These are phyloP conservation scores for Graphilbum sp. DNA, from an alignment of 2,329 filamentous ascomycete species.

Conservation along the genomic window DNA sequence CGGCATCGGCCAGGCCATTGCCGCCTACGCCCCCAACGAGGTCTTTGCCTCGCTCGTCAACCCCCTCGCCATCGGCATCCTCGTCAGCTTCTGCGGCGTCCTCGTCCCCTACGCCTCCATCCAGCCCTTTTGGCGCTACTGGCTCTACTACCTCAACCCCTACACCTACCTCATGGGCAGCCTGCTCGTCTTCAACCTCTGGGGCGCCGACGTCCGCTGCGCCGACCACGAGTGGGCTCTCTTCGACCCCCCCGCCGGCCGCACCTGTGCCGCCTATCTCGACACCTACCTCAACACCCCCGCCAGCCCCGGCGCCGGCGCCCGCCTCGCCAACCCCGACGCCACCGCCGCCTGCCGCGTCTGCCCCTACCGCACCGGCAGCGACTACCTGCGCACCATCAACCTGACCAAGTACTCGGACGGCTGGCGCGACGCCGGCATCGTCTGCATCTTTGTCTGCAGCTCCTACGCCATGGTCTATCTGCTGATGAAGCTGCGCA, in stretches of 20 bases:
- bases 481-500: constrained; percentile 29
- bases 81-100: constrained; percentile 60
- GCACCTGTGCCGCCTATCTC: constrained; percentile 43
- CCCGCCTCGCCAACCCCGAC: constrained; percentile 43
- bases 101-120: constrained; percentile 50
- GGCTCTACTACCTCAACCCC: constrained; percentile 45
- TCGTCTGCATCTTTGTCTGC: constrained; percentile 38
- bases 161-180: constrained; percentile 45
- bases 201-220: constrained; percentile 29
- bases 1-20: constrained; percentile 44
- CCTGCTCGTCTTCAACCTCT: constrained; percentile 35
- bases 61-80: constrained; percentile 34
- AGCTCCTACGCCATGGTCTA: constrained; percentile 34
- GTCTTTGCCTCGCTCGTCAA: constrained; percentile 42
- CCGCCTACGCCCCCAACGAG: constrained; percentile 43
- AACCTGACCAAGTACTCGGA: constrained; percentile 45
- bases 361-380: constrained; percentile 40
- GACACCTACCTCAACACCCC: constrained; percentile 30
- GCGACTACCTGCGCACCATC: constrained; percentile 41
- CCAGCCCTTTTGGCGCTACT: constrained; percentile 49
- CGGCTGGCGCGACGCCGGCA: constrained; percentile 49
- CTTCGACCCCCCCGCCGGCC: constrained; percentile 31
- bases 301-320: constrained; percentile 24
- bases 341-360: constrained; percentile 39
- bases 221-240: constrained; percentile 29